Evolutionary conservation across 352 stramenopile species (phyloP).

Genomic region (Pythium sukuiense): DNA sequence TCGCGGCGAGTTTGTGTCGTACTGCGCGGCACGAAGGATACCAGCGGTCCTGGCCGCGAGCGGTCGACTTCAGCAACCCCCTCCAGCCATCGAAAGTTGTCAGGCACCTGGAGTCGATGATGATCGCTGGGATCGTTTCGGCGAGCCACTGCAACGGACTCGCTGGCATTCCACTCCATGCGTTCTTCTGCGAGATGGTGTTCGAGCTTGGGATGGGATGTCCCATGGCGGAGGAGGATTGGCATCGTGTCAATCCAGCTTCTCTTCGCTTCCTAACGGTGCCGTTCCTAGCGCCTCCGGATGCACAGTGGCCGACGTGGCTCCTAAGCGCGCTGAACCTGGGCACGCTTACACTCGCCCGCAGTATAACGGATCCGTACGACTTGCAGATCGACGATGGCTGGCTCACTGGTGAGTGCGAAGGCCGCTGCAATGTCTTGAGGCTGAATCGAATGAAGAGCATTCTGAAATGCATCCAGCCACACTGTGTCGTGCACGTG

Average conservation of each 20-base stretch:
- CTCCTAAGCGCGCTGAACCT: neutral
- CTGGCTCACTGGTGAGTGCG: constrained; percentile 4
- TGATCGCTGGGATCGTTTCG: neutral
- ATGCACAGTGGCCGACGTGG: neutral
- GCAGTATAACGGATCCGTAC: neutral
- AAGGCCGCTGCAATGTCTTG: neutral
- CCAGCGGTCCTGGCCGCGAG: neutral
- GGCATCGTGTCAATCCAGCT: neutral
- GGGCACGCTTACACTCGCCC: neutral
- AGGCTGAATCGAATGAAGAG: neutral
- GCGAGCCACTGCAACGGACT: constrained; percentile 3
- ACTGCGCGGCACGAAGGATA: neutral
- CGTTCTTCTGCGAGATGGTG: neutral
- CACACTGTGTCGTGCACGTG: neutral
- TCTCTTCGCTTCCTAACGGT: neutral
- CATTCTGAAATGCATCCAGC: neutral
- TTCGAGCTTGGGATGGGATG: neutral
- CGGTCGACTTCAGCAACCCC: neutral
- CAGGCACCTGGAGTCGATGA: neutral
- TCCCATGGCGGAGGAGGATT: neutral
- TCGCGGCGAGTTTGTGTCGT: neutral
- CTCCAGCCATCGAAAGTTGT: neutral
- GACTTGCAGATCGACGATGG: neutral
- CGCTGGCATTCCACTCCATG: constrained; percentile 4
- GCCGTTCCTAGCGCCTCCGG: constrained; percentile 6